These are phyloP conservation scores for Acacia pycnantha DNA, from an alignment of 331 rosid species.

Conservation along the genomic window DNA sequence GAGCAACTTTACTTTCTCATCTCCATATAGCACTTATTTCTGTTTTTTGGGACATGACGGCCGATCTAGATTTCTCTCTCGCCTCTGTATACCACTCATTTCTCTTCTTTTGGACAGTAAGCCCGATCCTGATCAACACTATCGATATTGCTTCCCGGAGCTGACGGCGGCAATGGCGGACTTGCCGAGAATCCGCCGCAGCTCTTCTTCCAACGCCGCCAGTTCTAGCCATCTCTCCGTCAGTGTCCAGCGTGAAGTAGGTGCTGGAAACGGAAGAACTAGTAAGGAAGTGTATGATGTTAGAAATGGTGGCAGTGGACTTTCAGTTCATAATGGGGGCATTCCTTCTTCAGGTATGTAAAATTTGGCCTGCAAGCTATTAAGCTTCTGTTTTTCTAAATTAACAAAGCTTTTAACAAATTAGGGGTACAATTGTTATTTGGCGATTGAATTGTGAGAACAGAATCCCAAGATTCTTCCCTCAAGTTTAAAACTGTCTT, in stretches of 20 bases:
- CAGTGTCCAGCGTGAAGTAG: constrained; percentile 26
- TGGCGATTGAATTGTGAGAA: not conserved
- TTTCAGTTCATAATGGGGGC: constrained; percentile 26
- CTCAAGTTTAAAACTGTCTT: not conserved
- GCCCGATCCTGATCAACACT: constrained; percentile 43
- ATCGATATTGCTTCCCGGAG: constrained; percentile 12
- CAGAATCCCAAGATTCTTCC: not conserved
- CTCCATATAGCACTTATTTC: no score
- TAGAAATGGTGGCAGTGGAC: constrained; percentile 26
- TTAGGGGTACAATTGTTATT: not conserved
- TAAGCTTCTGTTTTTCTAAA: constrained; percentile 14
- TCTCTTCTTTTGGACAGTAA: constrained; percentile 10
- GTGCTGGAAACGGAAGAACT: constrained; percentile 26
- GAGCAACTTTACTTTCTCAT: no score
- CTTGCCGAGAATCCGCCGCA: constrained; percentile 37
- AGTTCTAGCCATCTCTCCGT: constrained; percentile 45
- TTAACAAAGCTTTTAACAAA: not conserved
- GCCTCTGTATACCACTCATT: not conserved
- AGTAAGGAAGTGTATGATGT: constrained; percentile 33
- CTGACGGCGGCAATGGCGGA: constrained; percentile 52
- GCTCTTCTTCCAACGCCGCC: constrained; percentile 31
- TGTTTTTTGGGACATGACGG: no score
- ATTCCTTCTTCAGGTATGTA: constrained; percentile 47
- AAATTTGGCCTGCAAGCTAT: not conserved
- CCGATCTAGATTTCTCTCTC: not conserved